These are phyloP conservation scores for Prunus armeniaca DNA, from an alignment of 306 rosid genomes.

Conservation along the genomic window DNA sequence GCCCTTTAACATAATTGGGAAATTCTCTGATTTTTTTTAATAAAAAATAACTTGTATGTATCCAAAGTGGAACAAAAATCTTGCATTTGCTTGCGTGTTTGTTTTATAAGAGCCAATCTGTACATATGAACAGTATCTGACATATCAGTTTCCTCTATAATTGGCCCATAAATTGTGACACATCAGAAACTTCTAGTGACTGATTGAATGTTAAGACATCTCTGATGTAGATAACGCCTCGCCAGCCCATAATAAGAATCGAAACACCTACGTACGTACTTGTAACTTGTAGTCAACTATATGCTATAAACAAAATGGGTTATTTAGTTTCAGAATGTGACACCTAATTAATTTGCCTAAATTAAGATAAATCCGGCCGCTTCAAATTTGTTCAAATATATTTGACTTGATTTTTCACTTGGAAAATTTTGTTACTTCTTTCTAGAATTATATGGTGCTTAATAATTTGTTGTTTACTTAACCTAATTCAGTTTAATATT, in stretches of 20 bases:
- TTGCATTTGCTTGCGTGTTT: not conserved
- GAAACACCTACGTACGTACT: not conserved
- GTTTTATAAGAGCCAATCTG: not conserved
- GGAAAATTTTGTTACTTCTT: not conserved
- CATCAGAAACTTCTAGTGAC: conserved; percentile 3
- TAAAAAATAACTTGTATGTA: too few species aligned
- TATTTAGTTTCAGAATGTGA: conserved; percentile 12
- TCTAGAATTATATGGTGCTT: conserved; percentile 12
- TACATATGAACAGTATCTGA: not conserved
- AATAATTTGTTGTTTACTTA: conserved; percentile 21
- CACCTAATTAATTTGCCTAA: conserved; percentile 27
- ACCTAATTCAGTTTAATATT: conserved; percentile 32
- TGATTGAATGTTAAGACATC: not conserved
- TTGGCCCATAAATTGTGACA: not conserved
- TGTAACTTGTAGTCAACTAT: not conserved
- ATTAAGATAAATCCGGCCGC: conserved; percentile 32
- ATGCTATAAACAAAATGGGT: conserved; percentile 14
- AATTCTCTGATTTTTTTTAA: too few species aligned
- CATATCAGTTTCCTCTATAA: not conserved
- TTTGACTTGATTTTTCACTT: not conserved
- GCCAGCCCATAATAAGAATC: not conserved
- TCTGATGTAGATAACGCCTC: not conserved
- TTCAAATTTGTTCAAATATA: conserved; percentile 27
- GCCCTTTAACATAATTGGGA: too few species aligned
- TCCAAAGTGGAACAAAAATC: too few species aligned